phyloP scores from a whole-genome alignment of 2,329 filamentous ascomycete genomes.

The Exophiala viscosa region DNA sequence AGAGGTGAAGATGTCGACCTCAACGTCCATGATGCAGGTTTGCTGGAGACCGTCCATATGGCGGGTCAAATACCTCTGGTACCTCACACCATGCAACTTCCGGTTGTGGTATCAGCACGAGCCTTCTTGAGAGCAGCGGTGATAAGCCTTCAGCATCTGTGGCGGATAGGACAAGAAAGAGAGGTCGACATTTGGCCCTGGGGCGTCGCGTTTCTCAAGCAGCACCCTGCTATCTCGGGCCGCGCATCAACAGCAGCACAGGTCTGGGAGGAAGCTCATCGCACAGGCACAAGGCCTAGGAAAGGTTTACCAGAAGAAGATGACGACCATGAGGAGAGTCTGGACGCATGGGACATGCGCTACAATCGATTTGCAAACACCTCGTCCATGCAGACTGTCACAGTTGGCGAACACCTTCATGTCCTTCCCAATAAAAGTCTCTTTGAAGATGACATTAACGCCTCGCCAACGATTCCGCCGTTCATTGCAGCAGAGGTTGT shows the following conservation, averaged over 20 bases:
- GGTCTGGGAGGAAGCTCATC: conserved; percentile 45
- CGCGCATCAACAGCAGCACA: conserved; percentile 38
- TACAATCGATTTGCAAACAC: conserved; percentile 46
- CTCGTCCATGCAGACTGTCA: conserved; percentile 6
- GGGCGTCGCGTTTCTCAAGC: conserved; percentile 69
- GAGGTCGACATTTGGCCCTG: conserved; percentile 71
- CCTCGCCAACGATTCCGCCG: conserved; percentile 51
- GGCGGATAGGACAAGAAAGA: conserved; percentile 72
- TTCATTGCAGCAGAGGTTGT: conserved; percentile 73
- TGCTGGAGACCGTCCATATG: conserved; percentile 55
- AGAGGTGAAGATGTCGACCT: conserved; percentile 23
- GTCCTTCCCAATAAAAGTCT: conserved; percentile 26
- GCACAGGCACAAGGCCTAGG: conserved; percentile 14
- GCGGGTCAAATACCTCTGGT: conserved; percentile 90
- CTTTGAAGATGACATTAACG: conserved; percentile 13
- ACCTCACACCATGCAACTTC: conserved; percentile 68
- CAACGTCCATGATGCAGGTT: conserved; percentile 23
- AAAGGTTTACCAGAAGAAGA: conserved; percentile 32
- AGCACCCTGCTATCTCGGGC: conserved; percentile 23
- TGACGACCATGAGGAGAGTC: conserved; percentile 47
- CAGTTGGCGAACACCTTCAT: conserved; percentile 23
- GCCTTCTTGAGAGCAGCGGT: conserved; percentile 58
- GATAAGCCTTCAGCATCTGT: conserved; percentile 82
- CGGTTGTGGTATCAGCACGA: conserved; percentile 9
- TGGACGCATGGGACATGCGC: conserved; percentile 51